Evolutionary conservation across 1,284 basidiomycete genomes (phyloP).

Genomic region (Cutaneotrichosporon daszewskae): DNA sequence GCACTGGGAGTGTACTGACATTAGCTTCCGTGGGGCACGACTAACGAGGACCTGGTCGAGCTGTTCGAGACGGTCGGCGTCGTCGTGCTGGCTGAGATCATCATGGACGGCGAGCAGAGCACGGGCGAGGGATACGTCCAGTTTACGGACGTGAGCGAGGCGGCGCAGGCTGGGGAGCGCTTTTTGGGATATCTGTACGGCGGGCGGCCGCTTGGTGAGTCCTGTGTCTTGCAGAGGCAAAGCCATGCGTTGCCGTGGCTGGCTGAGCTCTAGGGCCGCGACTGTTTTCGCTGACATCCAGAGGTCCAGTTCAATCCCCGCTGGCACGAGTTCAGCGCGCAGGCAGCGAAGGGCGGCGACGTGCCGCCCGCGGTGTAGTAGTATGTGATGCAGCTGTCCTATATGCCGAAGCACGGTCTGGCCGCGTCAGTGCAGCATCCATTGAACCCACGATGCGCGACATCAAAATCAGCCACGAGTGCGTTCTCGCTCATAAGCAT

Average conservation of each 20-base stretch:
- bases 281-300: too few relatives aligned
- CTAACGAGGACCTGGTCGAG: constrained; percentile 97
- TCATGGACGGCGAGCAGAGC: constrained; percentile 82
- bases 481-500: too few relatives aligned
- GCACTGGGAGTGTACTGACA: background rate
- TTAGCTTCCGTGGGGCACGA: constrained; percentile 95
- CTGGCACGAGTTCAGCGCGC: constrained; percentile 81
- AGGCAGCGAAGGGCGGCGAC: constrained; percentile 75
- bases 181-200: constrained; percentile 89
- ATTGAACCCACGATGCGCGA: too few relatives aligned
- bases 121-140: constrained; percentile 94
- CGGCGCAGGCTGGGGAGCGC: constrained; percentile 89
- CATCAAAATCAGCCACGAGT: too few relatives aligned
- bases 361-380: constrained; percentile 30
- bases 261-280: too few relatives aligned
- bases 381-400: background rate
- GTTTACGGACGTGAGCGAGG: constrained; percentile 79
- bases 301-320: constrained; percentile 88
- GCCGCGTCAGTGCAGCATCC: too few relatives aligned
- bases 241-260: too few relatives aligned
- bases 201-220: constrained; percentile 74
- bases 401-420: background rate
- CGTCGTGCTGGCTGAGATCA: constrained; percentile 87
- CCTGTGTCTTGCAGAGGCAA: too few relatives aligned
- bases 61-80: constrained; percentile 95